Base-by-base conservation (phyloP, 148 eudicot species). In the Salicornia ramosissima region DNA sequence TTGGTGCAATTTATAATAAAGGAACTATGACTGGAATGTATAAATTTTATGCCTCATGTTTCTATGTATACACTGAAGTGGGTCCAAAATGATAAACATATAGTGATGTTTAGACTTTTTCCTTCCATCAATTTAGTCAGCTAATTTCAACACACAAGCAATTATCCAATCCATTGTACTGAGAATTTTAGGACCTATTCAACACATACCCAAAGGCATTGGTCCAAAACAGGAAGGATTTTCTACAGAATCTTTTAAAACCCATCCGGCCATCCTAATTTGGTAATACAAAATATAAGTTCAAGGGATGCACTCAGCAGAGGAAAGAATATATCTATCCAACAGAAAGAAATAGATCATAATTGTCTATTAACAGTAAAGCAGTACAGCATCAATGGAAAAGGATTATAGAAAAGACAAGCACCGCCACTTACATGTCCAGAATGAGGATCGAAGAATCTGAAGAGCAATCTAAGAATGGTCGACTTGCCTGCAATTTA, bases 391-490 rank as follows among this genome's bases (percentile, higher is more conserved):
- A 40, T 42, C 26, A 53, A 2, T 31, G 33, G 36, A 51, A 22
- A 46, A 31, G 29, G 53, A 33, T 31, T 62, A 70, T 13, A 67
- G 28, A 45, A 12, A 49, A 69, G 67, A 69, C 26, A 68, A 58
- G 30, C 36, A 72, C 15, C 13, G 16, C 30, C 63, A 65, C 90
- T 86, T 90, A 92, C 97, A 78, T 67, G 79, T 76, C 97, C 97
- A 63, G 86, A 71, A 72, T 90, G 87, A 53, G 86, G 65, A 80
- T 92, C 96, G 74, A 86, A 92, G 75, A 92, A 90, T 82, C 97
- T 88, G 86, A 90, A 92, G 70, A 92, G 88, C 88, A 92, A 73
- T 82, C 97, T 82, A 45, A 92, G 83, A 80, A 90, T 85, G 65
- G 97, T 92, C 8, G 97, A 92, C 77, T 92, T 92, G 16, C 97